Evolutionary conservation across 176 grass and related monocot genomes (phyloP), one percentile per base, ranked within the genome.

Genomic region (Oryza glaberrima): DNA sequence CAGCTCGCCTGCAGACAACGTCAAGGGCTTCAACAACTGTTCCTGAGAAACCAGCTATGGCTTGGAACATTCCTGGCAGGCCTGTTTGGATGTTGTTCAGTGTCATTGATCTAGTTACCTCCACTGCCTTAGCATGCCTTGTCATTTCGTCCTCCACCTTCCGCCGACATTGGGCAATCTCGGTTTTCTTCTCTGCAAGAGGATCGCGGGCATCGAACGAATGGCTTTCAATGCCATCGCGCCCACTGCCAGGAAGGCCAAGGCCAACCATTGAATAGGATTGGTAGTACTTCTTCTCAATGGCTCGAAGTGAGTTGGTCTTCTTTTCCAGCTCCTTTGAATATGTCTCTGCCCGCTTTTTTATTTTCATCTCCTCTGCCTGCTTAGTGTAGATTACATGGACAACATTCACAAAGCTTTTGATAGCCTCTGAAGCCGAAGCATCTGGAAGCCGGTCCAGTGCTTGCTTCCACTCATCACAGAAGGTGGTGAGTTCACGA

Each of bases 381-480:
- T 99, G 97, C 77, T 99, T 99, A 23, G 76, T 91, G 92, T 92
- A 96, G 78, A 99, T 99, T 51, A 94, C 97, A 77, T 92, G 97
- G 25, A 99, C 85, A 15, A 99, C 88, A 7, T 94, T 99, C 69
- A 91, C 90, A 2, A 99, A 99, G 77, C 93, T 94, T 88, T 99
- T 99, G 82, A 99, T 92, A 11, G 94, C 92, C 82, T 99, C 97
- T 7, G 97, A 99, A 10, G 94, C 97, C n/a, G 96, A 94, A 3
- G 94, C 86, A 13, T 99, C 92, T 0, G 97, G 97, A 80, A 99
- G 97, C 22, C 90, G 88, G 75, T 96, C 97, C 0, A 99, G 16
- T 65, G 97, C 97, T 90, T 99, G 97, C 85, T 99, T 99, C 97
- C 97, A 99, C 79, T 96, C 97, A 1, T 99, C 97, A 15, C 94